Evolutionary conservation across 352 stramenopile genomes (phyloP), one percentile per base, ranked within the genome.

Genomic region (Phytopythium kandeliae): DNA sequence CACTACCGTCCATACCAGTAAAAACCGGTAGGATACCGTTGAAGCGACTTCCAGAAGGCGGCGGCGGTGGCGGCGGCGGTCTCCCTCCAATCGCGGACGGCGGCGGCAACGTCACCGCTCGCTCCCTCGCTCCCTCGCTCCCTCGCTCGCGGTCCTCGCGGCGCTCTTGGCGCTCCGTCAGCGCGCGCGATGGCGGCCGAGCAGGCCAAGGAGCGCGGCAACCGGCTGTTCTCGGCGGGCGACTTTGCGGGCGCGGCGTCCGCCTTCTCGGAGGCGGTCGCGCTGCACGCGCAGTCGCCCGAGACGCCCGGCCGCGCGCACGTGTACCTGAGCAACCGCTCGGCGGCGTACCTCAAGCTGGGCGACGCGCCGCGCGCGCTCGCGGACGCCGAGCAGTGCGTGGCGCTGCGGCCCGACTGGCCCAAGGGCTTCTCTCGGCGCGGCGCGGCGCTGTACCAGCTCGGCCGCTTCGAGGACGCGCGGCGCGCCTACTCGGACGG

Each of bases 141-240:
- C 5, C 28, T 33, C 28, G 10, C 28, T 33, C 10, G 5, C 28
- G 28, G 10, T 33, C 5, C 5, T 33, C 28, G 10, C 5, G 28
- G 5, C 5, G 10, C 28, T 11, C 28, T 10, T 16, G 7, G 7
- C 31, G 4, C 6, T 15, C 31, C 31, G 31, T 3, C 11, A 6
- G 31, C 31, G 31, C 7, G 7, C 35, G n/a, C 17, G n/a, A 42
- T 92, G 82, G 82, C 82, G 43, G 81, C 81, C 19, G 84, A 94
- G 44, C 83, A 94, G 80, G 85, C 85, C 30, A 96, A 96, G 63
- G 71, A 88, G 66, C 84, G 82, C 51, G 86, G 86, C 49, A 96
- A 96, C 59, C 78, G 65, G 30, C 67, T 74, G 42, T 96, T 95
- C 73, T 51, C 74, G 11, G 73, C 75, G 4, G 78, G 78, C 13